Evolutionary conservation across 768 basidiomycete genomes (phyloP).

Genomic region (Rhodotorula toruloides): DNA sequence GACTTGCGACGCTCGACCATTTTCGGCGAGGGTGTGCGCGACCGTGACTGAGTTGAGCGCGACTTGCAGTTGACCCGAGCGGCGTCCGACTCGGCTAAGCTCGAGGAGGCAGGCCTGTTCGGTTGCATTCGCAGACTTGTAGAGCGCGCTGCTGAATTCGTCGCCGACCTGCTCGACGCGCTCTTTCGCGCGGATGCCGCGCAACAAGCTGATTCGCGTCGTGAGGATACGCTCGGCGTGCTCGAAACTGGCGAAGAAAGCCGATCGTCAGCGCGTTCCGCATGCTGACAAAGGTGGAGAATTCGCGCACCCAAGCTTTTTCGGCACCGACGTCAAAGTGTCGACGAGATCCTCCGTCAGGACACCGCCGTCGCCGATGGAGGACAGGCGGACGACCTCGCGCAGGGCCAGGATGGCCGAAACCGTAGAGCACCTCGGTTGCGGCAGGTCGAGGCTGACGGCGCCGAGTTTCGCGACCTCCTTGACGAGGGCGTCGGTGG

Average conservation of each 20-base stretch:
- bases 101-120: constrained; percentile 68
- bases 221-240: constrained; percentile 72
- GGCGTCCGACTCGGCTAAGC: constrained; percentile 67
- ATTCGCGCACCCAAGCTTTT: background rate
- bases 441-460: constrained; percentile 72
- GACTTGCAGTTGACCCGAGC: constrained; percentile 64
- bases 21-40: constrained; percentile 49
- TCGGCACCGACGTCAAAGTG: background rate
- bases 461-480: constrained; percentile 63
- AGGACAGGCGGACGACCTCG: constrained; percentile 53
- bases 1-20: constrained; percentile 49
- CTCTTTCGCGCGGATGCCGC: constrained; percentile 64
- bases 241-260: constrained; percentile 56
- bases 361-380: background rate
- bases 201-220: constrained; percentile 73
- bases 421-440: constrained; percentile 64
- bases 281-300: background rate
- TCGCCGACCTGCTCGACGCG: constrained; percentile 70
- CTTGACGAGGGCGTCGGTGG: constrained; percentile 55
- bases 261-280: no score
- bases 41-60: constrained; percentile 78
- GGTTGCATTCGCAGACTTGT: constrained; percentile 52
- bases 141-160: constrained; percentile 6
- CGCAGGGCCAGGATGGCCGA: constrained; percentile 73
- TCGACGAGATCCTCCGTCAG: background rate